Evolutionary conservation across 129 eudicot species (phyloP), one percentile per base, ranked within the genome.

Genomic region (Chrysanthemum lavandulifolium): DNA sequence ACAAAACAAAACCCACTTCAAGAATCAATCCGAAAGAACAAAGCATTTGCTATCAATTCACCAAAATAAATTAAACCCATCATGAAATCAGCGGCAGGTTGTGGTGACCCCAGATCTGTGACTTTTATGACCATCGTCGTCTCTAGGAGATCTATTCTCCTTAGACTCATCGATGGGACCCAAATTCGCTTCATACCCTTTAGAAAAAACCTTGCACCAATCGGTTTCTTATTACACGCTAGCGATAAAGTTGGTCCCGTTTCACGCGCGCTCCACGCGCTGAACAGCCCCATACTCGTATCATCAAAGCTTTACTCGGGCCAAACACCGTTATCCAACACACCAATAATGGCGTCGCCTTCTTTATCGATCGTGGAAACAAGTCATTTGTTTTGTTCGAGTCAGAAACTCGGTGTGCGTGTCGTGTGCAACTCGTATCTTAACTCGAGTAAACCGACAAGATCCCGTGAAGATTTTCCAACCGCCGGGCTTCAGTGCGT

Each of bases 261-360:
- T 36, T 93, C 88, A 33, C 98, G 89, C 65, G 67, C 84, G 11
- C 98, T 85, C 98, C 98, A 93, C 16, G 84, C 79, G 55, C 69
- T 65, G 98, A n/a, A 89, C 69, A 0, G 83, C 0, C 96, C 96
- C 68, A 89, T 70, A 36, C 98, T 97, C 6, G 87, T 75, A 27
- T 93, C 98, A 9, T 84, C 88, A 45, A 75, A 93, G 77, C 98
- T 84, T 82, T 86, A 68, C 95, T 89, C 77, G 97, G 23, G 98
- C 98, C 98, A 93, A 3, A 87, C 92, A 0, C 98, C 98, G 16
- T 97, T 93, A 76, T 93, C 98, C 63, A 93, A 73, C 43, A 93
- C 84, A 0, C 98, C 98, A 4, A 93, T 76, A 2, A 93, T 40
- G 45, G 87, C 96, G 5, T 87, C 92, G 19, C 87, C 74, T 1